Percentiles rank a stretch among this genome's conserved stretches.
These are phyloP conservation scores for Alternaria metachromatica DNA, from an alignment of 2,329 filamentous ascomycete species.

Conservation along the genomic window DNA sequence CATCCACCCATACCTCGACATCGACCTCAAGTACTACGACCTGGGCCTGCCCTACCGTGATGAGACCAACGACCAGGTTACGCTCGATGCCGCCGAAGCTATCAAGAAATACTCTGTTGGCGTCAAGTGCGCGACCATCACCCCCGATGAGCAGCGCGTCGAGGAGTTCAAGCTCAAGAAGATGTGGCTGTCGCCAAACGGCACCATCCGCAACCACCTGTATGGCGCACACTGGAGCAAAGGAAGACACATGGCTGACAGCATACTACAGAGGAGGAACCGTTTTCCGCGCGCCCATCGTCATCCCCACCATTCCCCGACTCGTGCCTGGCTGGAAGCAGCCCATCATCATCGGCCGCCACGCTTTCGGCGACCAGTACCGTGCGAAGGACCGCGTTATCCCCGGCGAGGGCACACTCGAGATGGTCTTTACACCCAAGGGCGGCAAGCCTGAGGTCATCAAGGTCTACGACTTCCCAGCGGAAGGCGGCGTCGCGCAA, in stretches of 20 bases:
- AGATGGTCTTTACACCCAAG: constrained; percentile 91
- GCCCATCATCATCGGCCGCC: constrained; percentile 98
- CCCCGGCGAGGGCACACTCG: constrained; percentile 81
- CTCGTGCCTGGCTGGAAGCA: constrained; percentile 98
- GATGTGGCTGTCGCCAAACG: constrained; percentile 99
- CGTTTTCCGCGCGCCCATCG: constrained; percentile 98
- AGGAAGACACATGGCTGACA: constrained; percentile 21
- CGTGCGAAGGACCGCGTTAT: constrained; percentile 91
- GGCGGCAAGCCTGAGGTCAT: constrained; percentile 83
- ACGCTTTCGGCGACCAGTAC: constrained; percentile 99
- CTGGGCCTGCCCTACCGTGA: constrained; percentile 93
- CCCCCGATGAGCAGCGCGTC: constrained; percentile 93
- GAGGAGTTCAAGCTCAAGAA: constrained; percentile 99
- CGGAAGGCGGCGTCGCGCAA: constrained; percentile 86
- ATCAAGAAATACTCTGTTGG: constrained; percentile 99
- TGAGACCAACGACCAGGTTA: constrained; percentile 95
- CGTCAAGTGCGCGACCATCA: constrained; percentile 99
- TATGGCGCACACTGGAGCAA: constrained; percentile 38
- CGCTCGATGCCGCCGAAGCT: constrained; percentile 90
- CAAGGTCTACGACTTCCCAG: constrained; percentile 88
- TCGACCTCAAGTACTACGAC: constrained; percentile 99
- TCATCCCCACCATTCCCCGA: constrained; percentile 90
- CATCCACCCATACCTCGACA: constrained; percentile 93
- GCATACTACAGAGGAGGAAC: constrained; percentile 72
- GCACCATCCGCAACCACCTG: constrained; percentile 75